Evolutionary conservation across 768 basidiomycete species (phyloP).

Genomic region (Lactarius hengduanensis): DNA sequence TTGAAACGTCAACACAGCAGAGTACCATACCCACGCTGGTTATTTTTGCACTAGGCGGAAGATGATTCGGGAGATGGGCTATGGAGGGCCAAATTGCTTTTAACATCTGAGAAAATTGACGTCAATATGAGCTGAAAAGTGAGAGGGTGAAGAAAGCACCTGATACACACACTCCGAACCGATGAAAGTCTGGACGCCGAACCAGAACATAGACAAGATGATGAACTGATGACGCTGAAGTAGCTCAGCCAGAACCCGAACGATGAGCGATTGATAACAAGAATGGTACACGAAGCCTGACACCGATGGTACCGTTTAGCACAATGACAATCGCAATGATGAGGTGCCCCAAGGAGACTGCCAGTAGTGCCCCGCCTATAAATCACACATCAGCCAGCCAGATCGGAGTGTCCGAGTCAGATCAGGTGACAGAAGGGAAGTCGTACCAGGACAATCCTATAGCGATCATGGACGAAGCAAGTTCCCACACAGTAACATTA

Average conservation of each 20-base stretch:
- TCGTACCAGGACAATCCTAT: constrained; percentile 67
- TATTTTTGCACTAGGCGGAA: constrained; percentile 56
- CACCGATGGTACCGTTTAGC: constrained; percentile 75
- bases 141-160: constrained; percentile 26
- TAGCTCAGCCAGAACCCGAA: constrained; percentile 92
- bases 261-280: constrained; percentile 76
- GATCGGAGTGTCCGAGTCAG: background rate
- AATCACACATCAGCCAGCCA: background rate
- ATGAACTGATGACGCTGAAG: constrained; percentile 77
- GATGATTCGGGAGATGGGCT: constrained; percentile 59
- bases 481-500: constrained; percentile 45
- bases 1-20: background rate
- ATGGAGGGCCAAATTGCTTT: constrained; percentile 82
- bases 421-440: background rate
- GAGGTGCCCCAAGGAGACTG: constrained; percentile 71
- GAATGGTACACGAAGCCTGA: constrained; percentile 74
- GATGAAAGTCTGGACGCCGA: constrained; percentile 62
- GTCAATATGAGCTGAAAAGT: background rate
- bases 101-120: constrained; percentile 46
- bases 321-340: constrained; percentile 74
- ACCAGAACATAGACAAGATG: constrained; percentile 83
- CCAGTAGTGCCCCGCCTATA: constrained; percentile 58
- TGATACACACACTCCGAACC: constrained; percentile 73
- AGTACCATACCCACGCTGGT: constrained; percentile 52
- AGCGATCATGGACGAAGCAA: constrained; percentile 73